These are phyloP conservation scores for Dacryopinax spathularia DNA, from an alignment of 768 basidiomycete species.

Conservation along the genomic window DNA sequence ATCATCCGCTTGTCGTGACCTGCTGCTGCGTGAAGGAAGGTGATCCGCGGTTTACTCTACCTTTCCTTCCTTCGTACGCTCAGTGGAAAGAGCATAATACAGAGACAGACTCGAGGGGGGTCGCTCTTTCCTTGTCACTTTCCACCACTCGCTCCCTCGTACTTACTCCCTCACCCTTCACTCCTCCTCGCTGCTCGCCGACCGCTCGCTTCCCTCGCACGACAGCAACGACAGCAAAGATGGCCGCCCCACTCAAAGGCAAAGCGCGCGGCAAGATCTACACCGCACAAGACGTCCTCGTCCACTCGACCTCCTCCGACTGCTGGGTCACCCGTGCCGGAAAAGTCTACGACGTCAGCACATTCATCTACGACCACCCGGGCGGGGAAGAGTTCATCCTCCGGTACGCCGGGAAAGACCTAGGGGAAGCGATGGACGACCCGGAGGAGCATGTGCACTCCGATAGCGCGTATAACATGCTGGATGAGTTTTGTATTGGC, in stretches of 20 bases:
- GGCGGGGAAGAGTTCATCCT: conserved; percentile 89
- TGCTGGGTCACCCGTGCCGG: conserved; percentile 74
- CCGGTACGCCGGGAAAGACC: conserved; percentile 68
- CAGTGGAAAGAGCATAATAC: too few relatives aligned
- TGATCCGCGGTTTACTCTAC: too few relatives aligned
- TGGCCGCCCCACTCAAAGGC: conserved; percentile 2
- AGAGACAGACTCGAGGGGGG: too few relatives aligned
- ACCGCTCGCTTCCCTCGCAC: not conserved
- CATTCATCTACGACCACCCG: conserved; percentile 76
- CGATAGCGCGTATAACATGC: conserved; percentile 78
- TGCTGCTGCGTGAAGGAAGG: too few relatives aligned
- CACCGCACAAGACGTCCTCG: conserved; percentile 56
- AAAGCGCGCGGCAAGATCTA: conserved; percentile 29
- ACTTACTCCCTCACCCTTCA: too few relatives aligned
- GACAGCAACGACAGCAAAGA: not conserved
- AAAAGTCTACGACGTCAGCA: conserved; percentile 81
- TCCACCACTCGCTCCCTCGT: too few relatives aligned
- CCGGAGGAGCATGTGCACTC: conserved; percentile 74
- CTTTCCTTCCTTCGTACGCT: too few relatives aligned
- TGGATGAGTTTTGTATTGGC: conserved; percentile 78
- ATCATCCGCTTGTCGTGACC: too few relatives aligned
- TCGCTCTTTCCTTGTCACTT: too few relatives aligned
- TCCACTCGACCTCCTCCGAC: conserved; percentile 43
- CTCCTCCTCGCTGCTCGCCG: too few relatives aligned
- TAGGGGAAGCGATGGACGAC: conserved; percentile 70